Evolutionary conservation across 2,329 filamentous ascomycete species (phyloP), one percentile per base, ranked within the genome.

Genomic region (Leptodontidium sp.): DNA sequence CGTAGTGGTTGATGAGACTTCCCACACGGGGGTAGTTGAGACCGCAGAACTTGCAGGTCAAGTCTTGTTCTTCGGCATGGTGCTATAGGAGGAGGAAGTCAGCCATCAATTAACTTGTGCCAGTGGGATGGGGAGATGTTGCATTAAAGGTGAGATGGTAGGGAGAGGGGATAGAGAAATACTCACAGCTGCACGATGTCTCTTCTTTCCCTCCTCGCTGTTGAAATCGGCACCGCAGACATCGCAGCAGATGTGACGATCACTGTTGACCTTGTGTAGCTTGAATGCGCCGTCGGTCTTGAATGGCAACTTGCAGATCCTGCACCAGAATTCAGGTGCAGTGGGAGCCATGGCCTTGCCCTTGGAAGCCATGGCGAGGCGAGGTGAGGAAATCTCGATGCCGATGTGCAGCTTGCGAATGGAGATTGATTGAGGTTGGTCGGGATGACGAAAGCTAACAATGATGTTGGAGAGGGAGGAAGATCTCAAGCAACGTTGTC

Each of bases 1-100:
- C 75, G 17, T 73, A 65, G 35, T 76, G 75, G 14, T 63, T 52
- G 14, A 75, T 68, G 12, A 76, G 49, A 17, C 69, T 68, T 15
- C 73, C 74, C 26, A 75, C 65, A n/a, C 72, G 68, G 9, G 52
- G 67, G 50, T 75, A 76, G 11, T 45, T 49, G n/a, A 52, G 66
- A 8, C 45, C 9, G 43, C 75, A 76, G 5, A 49, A 65, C 4
- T 53, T 67, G 58, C 75, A 76, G 7, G 50, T 40, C 12, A 76
- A 50, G 15, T 72, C 43, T 45, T 76, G 73, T 17, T 73, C 67
- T 7, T 61, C 61, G 15, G 67, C 26, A 43, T 75, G 74, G 15
- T 69, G 64, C 73, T 75, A 47, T 17, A 49, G 3, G 38, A 40
- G 8, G 29, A 2, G 7, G 29, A 2, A 4, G n/a, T 49, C 11